These are phyloP conservation scores for Chrysosporium keratinophilum DNA, from an alignment of 2,329 filamentous ascomycete species.

Conservation along the genomic window DNA sequence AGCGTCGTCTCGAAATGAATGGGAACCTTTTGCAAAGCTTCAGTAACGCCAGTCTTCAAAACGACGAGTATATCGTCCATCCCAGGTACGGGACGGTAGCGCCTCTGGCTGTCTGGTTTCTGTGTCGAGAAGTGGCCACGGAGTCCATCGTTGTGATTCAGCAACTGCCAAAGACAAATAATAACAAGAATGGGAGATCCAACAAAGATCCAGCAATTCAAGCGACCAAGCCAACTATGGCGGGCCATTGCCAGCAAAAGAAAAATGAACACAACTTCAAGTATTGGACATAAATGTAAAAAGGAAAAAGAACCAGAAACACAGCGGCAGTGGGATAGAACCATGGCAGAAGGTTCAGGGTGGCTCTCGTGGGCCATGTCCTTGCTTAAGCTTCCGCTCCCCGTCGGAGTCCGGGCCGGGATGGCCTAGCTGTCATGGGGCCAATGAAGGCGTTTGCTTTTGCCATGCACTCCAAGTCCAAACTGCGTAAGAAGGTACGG, in stretches of 20 bases:
- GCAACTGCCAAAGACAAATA: background rate
- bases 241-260: background rate
- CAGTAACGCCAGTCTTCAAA: conserved; percentile 50
- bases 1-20: conserved; percentile 46
- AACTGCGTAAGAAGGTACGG: too few species aligned
- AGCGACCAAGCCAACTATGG: background rate
- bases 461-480: too few species aligned
- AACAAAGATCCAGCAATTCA: background rate
- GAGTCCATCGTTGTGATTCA: background rate
- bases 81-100: background rate
- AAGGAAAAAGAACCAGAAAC: background rate
- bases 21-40: conserved; percentile 46
- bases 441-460: too few species aligned
- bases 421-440: too few species aligned
- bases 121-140: background rate
- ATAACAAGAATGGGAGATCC: background rate
- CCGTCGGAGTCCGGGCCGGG: too few species aligned
- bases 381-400: too few species aligned
- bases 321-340: too few species aligned
- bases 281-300: background rate
- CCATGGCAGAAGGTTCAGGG: too few species aligned
- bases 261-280: background rate
- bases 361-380: too few species aligned
- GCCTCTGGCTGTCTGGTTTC: background rate
- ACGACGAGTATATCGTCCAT: conserved; percentile 46